Evolutionary conservation across 345 rosid species (phyloP).

Genomic region (Citrus cavaleriei): DNA sequence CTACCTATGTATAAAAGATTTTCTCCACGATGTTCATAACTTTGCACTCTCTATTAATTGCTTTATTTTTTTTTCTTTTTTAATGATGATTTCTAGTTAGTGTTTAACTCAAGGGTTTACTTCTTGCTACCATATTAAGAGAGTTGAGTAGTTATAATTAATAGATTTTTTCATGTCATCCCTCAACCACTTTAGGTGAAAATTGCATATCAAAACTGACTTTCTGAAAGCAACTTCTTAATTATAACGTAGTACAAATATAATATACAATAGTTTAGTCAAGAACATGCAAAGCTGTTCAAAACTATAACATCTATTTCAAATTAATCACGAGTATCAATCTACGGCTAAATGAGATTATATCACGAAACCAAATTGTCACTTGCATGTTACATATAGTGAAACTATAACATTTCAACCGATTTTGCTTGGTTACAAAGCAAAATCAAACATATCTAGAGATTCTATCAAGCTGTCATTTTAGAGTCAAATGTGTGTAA

Average conservation of each 20-base stretch:
- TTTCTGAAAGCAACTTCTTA: background rate
- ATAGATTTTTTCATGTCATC: background rate
- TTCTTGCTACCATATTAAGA: too few species aligned
- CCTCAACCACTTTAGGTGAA: background rate
- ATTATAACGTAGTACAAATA: background rate
- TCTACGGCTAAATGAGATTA: background rate
- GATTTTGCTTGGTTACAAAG: slow-evolving; percentile 20
- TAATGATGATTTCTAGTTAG: background rate
- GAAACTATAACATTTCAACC: background rate
- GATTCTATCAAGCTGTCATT: slow-evolving; percentile 30
- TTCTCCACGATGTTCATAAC: too few species aligned
- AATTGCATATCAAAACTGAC: background rate
- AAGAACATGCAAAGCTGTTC: background rate
- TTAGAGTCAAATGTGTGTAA: slow-evolving; percentile 27
- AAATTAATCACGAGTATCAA: background rate
- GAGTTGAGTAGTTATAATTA: background rate
- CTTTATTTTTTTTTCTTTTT: background rate
- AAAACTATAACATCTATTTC: background rate
- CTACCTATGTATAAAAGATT: too few species aligned
- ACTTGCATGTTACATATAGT: background rate
- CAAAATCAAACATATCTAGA: background rate
- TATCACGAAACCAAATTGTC: background rate
- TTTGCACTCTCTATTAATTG: too few species aligned
- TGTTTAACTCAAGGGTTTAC: too few species aligned
- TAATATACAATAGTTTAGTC: background rate